A percentile compares a stretch with the other conserved stretches of the same genome.
Evolutionary conservation across 2,329 filamentous ascomycete species (phyloP).

Genomic region (Phialophora macrospora): DNA sequence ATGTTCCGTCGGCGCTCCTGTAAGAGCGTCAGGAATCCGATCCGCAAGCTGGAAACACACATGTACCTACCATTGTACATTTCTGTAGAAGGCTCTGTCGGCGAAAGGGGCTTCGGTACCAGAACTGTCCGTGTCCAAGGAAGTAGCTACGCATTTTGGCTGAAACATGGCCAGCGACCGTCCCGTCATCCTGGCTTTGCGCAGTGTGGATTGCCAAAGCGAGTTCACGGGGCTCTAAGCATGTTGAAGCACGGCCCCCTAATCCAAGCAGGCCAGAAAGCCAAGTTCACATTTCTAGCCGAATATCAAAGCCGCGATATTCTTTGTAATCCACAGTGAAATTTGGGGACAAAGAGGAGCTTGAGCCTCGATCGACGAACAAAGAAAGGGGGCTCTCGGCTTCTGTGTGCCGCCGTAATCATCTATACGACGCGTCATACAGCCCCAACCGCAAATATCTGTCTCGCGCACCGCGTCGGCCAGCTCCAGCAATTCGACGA

Average conservation of each 20-base stretch:
- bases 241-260: background rate
- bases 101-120: background rate
- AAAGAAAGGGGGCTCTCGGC: background rate
- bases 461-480: conserved; percentile 17
- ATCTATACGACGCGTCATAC: background rate
- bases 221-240: background rate
- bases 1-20: conserved; percentile 63
- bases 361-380: background rate
- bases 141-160: conserved; percentile 28
- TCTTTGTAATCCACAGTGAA: background rate
- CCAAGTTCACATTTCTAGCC: background rate
- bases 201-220: background rate
- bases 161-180: conserved; percentile 11
- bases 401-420: conserved; percentile 5
- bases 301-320: background rate
- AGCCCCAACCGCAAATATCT: background rate
- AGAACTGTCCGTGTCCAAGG: background rate
- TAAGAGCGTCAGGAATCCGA: conserved; percentile 2
- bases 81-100: conserved; percentile 48
- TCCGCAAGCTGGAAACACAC: background rate
- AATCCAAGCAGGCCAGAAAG: background rate
- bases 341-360: background rate
- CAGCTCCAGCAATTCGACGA: background rate
- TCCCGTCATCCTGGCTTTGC: background rate
- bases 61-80: conserved; percentile 50